Base-by-base conservation (phyloP, 768 basidiomycete species). In the Dioszegia aurantiaca region DNA sequence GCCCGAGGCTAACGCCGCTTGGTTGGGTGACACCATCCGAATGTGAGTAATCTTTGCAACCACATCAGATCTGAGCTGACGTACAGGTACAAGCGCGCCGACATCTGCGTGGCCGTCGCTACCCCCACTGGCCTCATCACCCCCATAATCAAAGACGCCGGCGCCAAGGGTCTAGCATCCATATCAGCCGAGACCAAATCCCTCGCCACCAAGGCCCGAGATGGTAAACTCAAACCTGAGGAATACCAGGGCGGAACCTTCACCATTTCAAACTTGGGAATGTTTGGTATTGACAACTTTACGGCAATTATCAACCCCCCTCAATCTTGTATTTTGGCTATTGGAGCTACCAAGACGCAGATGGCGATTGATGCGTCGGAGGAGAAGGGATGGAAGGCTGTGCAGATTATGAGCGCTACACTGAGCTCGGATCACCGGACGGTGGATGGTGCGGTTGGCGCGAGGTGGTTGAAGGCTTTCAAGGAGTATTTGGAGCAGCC, bases 221-320 rank as follows among this genome's bases (percentile, higher is more conserved):
- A 98, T 67, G 92, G 93, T 62, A 99, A 97, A 80, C 83, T 99
- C 59, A 83, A 87, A 73, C 95, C 94, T 24, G 81, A 87, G 55
- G 94, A 99, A 77, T 99, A 98, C 81, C 94, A 99, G 88, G 95
- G 95, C 55, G 95, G 95, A 47, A 89, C 93, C 12, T 98, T 99
- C 81, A 98, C 95, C 42, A 90, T 99, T 76, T 99, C 95, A 59
- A 99, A 99, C 80, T 83, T 99, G 56, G 95, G 95, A 79, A 99
- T 99, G 95, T 95, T 83, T 74, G 93, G 88, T 61, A 84, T 97
- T 71, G 70, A 77, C 60, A 84, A 86, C 55, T 99, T 99, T 79
- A 97, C 93, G 14, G 95, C 95, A 45, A 98, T 99, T 80, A 94
- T 99, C 84, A 99, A 99, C 82, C 85, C 88, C 14, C 95, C 95